Conservation (phyloP, 78 protist species). For the Dictyostelium purpureum region DNA sequence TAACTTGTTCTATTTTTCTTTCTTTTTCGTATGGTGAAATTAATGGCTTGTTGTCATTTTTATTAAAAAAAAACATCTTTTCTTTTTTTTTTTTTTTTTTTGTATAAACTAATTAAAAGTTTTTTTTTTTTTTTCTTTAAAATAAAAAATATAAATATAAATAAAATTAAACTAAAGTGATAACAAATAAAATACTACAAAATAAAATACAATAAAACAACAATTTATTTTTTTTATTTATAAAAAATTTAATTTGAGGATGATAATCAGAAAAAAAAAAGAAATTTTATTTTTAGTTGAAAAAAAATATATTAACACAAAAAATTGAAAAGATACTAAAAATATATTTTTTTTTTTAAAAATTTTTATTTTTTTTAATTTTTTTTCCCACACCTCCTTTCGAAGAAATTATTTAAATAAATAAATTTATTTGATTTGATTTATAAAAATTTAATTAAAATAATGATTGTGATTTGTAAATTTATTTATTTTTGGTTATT, state of each 20-base stretch:
- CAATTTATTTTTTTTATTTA: background rate
- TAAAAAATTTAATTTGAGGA: background rate
- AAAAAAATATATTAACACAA: background rate
- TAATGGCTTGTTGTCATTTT: background rate
- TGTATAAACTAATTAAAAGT: too few relatives aligned
- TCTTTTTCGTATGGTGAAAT: slow-evolving; percentile 43
- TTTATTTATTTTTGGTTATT: too few relatives aligned
- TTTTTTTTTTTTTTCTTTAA: background rate
- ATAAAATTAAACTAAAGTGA: background rate
- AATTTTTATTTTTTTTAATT: background rate
- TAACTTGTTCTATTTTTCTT: slow-evolving; percentile 24
- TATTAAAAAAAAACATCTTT: background rate
- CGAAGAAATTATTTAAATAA: too few relatives aligned
- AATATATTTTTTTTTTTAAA: background rate
- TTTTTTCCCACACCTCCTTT: background rate
- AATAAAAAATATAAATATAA: background rate
- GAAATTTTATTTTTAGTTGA: background rate
- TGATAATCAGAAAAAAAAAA: background rate
- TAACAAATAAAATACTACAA: background rate
- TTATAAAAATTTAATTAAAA: too few relatives aligned
- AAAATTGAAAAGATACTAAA: background rate
- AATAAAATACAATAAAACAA: background rate
- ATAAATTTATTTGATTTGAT: too few relatives aligned
- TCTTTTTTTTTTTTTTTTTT: background rate
- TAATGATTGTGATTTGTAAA: too few relatives aligned